These are phyloP conservation scores for Arthrobotrys megalospora DNA, from an alignment of 2,329 filamentous ascomycete genomes.

Conservation along the genomic window DNA sequence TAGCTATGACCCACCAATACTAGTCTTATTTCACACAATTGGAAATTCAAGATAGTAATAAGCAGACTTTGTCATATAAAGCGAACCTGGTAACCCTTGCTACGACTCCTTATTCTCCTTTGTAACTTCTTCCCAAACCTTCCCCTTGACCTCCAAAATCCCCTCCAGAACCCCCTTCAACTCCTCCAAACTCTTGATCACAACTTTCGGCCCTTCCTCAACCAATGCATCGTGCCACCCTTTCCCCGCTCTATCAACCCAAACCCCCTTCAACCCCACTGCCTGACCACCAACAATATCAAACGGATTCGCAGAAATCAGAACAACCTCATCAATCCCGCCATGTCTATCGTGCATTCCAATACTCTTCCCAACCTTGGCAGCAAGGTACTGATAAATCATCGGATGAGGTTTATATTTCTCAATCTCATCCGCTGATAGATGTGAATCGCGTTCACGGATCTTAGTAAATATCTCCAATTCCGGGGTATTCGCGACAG, in stretches of 20 bases:
- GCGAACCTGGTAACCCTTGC: neutral
- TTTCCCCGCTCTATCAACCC: constrained; percentile 76
- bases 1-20: constrained; percentile 13
- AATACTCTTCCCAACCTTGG: constrained; percentile 65
- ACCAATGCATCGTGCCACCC: constrained; percentile 77
- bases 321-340: constrained; percentile 73
- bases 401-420: constrained; percentile 78
- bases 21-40: neutral
- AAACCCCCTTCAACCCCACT: constrained; percentile 76
- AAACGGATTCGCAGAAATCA: constrained; percentile 81
- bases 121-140: constrained; percentile 38
- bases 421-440: constrained; percentile 75
- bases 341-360: constrained; percentile 64
- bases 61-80: neutral
- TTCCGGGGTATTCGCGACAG: constrained; percentile 68
- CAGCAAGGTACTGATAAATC: constrained; percentile 75
- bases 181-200: constrained; percentile 61
- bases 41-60: too few species aligned
- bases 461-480: constrained; percentile 68
- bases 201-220: constrained; percentile 66
- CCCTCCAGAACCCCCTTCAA: constrained; percentile 54
- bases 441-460: constrained; percentile 11
- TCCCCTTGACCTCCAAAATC: constrained; percentile 41
- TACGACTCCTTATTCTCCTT: constrained; percentile 3
- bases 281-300: constrained; percentile 77